Conservation (phyloP, 2,329 filamentous ascomycete species). For the Cyanodermella asteris region DNA sequence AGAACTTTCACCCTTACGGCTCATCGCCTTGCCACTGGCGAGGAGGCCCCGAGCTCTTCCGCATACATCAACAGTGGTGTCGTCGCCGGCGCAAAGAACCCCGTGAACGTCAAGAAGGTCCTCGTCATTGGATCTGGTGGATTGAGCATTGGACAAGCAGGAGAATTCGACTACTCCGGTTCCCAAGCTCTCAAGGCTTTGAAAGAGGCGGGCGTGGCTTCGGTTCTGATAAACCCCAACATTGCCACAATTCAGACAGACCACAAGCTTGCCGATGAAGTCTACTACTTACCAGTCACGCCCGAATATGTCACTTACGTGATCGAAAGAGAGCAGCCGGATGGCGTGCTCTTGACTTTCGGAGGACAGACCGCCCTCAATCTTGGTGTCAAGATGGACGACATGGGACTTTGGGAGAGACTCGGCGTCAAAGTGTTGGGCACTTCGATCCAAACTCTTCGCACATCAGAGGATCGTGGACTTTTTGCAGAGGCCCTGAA, state of each 20-base stretch:
- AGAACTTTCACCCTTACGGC: constrained; percentile 2
- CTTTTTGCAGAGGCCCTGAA: constrained; percentile 88
- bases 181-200: constrained; percentile 92
- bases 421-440: constrained; percentile 91
- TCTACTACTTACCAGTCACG: constrained; percentile 95
- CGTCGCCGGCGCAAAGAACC: constrained; percentile 11
- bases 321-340: constrained; percentile 84
- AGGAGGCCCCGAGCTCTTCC: constrained; percentile 5
- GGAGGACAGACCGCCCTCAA: constrained; percentile 95
- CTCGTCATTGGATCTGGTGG: constrained; percentile 85
- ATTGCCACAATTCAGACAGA: constrained; percentile 97
- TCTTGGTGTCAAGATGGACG: constrained; percentile 91
- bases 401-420: constrained; percentile 82
- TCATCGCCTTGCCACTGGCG: constrained; percentile 1
- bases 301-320: constrained; percentile 95
- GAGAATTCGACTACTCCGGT: constrained; percentile 97
- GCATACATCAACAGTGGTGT: constrained; percentile 6
- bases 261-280: constrained; percentile 85
- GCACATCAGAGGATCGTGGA: constrained; percentile 89
- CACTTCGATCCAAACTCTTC: constrained; percentile 81
- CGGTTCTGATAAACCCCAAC: constrained; percentile 91
- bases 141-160: constrained; percentile 90
- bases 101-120: constrained; percentile 79
- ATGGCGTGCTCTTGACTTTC: constrained; percentile 93
- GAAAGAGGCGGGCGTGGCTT: constrained; percentile 80